Conservation (phyloP, 805 yeast species). For the Candida argentea region DNA sequence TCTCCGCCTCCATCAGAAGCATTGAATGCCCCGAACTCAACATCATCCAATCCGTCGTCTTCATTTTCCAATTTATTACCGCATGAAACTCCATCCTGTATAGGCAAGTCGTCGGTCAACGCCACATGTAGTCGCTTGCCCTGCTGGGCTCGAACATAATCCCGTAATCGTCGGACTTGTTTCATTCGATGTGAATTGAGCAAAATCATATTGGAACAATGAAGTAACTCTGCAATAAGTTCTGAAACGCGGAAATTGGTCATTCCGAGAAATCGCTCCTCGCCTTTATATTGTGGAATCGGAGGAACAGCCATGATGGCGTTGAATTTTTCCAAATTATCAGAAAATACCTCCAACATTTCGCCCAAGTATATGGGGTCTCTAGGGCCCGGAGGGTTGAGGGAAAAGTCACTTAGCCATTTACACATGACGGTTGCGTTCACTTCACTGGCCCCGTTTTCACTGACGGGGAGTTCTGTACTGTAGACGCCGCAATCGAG, state of each 20-base stretch:
- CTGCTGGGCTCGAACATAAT: constrained; percentile 42
- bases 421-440: constrained; percentile 32
- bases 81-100: constrained; percentile 16
- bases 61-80: no score
- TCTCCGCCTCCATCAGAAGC: constrained; percentile 10
- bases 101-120: constrained; percentile 15
- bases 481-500: constrained; percentile 74
- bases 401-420: constrained; percentile 45
- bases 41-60: constrained; percentile 27
- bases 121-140: constrained; percentile 36
- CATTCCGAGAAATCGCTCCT: constrained; percentile 60
- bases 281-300: constrained; percentile 10
- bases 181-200: constrained; percentile 72
- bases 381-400: constrained; percentile 86
- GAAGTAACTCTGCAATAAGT: constrained; percentile 84
- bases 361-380: constrained; percentile 92
- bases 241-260: constrained; percentile 88
- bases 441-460: constrained; percentile 25
- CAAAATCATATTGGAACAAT: constrained; percentile 94
- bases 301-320: constrained; percentile 40
- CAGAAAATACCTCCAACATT: constrained; percentile 67
- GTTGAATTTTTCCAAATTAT: constrained; percentile 61
- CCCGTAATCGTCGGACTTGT: constrained; percentile 57
- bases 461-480: constrained; percentile 34
- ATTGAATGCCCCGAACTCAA: constrained; percentile 11